A percentile compares a stretch with the other conserved stretches of the same genome.
Evolutionary conservation across 2,329 filamentous ascomycete genomes (phyloP).

Genomic region (Cordyceps farinosa): DNA sequence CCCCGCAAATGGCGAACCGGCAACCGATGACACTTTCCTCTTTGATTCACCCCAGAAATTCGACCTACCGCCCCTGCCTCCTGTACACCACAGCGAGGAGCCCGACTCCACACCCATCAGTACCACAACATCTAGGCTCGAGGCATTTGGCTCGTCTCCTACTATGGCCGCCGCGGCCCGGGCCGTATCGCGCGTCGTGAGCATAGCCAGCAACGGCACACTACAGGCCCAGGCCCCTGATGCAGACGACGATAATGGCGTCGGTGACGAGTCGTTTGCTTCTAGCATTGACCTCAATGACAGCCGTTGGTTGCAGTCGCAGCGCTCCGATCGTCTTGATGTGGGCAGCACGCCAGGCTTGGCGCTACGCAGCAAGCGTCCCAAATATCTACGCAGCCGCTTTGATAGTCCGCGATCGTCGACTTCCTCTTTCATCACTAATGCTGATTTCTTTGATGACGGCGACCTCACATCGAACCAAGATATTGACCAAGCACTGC

Average conservation of each 20-base stretch:
- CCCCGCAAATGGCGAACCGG: conserved; percentile 32
- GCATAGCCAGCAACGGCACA: conserved; percentile 37
- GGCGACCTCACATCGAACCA: conserved; percentile 69
- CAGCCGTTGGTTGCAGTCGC: conserved; percentile 29
- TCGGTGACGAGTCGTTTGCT: conserved; percentile 30
- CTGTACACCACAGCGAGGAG: conserved; percentile 20
- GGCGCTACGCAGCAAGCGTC: conserved; percentile 46
- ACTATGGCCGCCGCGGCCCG: conserved; percentile 53
- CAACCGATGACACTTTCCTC: conserved; percentile 57
- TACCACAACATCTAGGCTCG: conserved; percentile 48
- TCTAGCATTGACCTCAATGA: conserved; percentile 30
- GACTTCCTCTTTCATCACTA: conserved; percentile 55
- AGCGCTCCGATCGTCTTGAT: conserved; percentile 35
- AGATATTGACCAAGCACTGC: conserved; percentile 73
- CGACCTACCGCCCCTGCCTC: conserved; percentile 24
- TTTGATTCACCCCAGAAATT: conserved; percentile 47
- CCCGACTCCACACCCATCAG: conserved; percentile 29
- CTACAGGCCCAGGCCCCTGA: background rate
- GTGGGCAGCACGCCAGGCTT: conserved; percentile 46
- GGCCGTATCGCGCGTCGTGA: conserved; percentile 50
- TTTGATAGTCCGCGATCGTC: conserved; percentile 58
- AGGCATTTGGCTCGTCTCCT: conserved; percentile 54
- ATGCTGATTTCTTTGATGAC: conserved; percentile 53
- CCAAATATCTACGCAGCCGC: conserved; percentile 56
- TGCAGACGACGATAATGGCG: conserved; percentile 26